Percentiles rank a stretch among this genome's conserved stretches.
phyloP scores from a whole-genome alignment of 306 rosid genomes.

The Mucuna pruriens region DNA sequence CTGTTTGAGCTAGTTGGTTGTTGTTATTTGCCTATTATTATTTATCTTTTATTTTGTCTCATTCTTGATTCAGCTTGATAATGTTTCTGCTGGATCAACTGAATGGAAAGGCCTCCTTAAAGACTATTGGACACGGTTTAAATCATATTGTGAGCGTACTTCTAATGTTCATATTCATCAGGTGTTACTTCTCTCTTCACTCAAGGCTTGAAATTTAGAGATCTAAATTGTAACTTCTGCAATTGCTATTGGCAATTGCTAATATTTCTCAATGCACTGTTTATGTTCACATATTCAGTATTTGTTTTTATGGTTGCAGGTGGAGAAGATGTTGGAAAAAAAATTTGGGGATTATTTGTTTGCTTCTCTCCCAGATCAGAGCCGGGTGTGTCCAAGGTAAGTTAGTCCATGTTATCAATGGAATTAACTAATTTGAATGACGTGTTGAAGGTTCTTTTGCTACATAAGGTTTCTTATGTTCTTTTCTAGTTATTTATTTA shows the following conservation, averaged over 20 bases:
- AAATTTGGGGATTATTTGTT: constrained; percentile 76
- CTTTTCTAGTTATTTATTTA: not conserved
- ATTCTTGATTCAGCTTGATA: constrained; percentile 77
- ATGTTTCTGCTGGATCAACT: constrained; percentile 93
- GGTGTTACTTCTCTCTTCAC: constrained; percentile 50
- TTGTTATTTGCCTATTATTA: constrained; percentile 21
- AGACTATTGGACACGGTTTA: constrained; percentile 97
- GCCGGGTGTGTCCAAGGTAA: constrained; percentile 88
- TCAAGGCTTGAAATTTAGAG: constrained; percentile 22
- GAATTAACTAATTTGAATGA: not conserved
- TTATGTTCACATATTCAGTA: not conserved
- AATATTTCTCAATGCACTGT: constrained; percentile 4
- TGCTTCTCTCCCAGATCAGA: constrained; percentile 66
- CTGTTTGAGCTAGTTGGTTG: not conserved
- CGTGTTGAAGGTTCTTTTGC: not conserved
- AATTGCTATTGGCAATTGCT: not conserved
- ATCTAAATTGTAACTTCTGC: constrained; percentile 5
- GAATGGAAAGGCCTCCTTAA: constrained; percentile 98
- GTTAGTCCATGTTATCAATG: constrained; percentile 19
- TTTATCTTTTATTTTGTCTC: constrained; percentile 3
- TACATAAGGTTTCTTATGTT: not conserved
- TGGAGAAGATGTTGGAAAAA: constrained; percentile 96
- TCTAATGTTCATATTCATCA: constrained; percentile 80
- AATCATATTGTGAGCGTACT: constrained; percentile 76
- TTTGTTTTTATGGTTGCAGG: constrained; percentile 56